A percentile compares a stretch with the other conserved stretches of the same genome.
phyloP scores from a whole-genome alignment of 2,329 filamentous ascomycete species.

The Diaporthe ampelina region DNA sequence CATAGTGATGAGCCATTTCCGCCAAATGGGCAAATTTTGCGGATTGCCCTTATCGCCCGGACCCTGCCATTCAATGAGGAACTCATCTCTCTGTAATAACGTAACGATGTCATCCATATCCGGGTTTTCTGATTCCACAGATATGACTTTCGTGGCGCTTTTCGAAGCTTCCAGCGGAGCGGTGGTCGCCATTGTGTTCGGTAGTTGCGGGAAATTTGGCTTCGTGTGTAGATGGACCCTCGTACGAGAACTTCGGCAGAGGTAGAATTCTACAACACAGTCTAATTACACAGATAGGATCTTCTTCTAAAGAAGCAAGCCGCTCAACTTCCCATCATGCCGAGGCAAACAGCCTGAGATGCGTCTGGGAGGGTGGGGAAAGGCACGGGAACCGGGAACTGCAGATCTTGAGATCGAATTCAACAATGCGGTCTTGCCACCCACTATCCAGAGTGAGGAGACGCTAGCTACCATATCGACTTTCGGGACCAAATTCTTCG shows the following conservation, averaged over 20 bases:
- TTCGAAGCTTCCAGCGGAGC: constrained; percentile 3
- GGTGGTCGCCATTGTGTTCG: not conserved
- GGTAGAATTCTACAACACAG: not conserved
- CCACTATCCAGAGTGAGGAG: not conserved
- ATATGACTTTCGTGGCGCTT: not conserved
- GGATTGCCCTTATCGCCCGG: not conserved
- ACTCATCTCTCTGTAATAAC: constrained; percentile 4
- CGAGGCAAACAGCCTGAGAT: not conserved
- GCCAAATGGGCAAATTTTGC: constrained; percentile 2
- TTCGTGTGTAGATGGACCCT: not conserved
- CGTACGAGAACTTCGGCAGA: not conserved
- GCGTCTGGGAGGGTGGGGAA: not conserved
- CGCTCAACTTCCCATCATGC: not conserved
- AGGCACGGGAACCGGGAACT: not conserved
- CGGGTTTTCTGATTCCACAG: not conserved
- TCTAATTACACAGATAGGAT: not conserved
- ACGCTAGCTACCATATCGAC: not conserved
- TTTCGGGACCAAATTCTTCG: not conserved
- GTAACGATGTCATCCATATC: not conserved
- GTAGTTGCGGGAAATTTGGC: not conserved
- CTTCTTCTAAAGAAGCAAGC: not conserved
- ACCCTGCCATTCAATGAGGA: constrained; percentile 5
- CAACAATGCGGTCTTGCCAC: not conserved
- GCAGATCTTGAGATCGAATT: not conserved
- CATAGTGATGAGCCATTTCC: constrained; percentile 7